phyloP scores from a whole-genome alignment of 2,329 filamentous ascomycete genomes.

The Clarireedia monteithiana region DNA sequence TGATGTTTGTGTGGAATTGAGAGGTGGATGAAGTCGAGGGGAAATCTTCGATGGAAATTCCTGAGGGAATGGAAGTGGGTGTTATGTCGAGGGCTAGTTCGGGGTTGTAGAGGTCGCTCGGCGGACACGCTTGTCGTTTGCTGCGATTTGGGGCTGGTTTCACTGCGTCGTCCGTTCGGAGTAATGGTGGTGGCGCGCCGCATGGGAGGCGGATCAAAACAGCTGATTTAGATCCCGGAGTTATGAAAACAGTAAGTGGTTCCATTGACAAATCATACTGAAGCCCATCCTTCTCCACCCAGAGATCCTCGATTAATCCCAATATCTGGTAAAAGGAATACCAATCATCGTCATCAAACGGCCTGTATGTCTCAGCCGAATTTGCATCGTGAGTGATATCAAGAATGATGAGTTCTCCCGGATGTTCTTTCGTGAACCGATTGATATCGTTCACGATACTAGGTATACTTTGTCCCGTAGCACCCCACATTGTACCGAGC shows the following conservation, averaged over 20 bases:
- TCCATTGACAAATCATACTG: slow-evolving; percentile 15
- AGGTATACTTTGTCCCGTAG: slow-evolving; percentile 11
- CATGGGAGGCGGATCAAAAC: slow-evolving; percentile 16
- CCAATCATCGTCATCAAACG: slow-evolving; percentile 11
- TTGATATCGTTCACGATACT: slow-evolving; percentile 20
- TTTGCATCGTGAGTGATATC: slow-evolving; percentile 20
- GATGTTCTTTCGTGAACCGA: slow-evolving; percentile 16
- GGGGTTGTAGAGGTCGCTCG: neutral
- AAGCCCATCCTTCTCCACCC: slow-evolving; percentile 4
- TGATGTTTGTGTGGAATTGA: neutral
- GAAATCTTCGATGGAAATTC: too few relatives aligned
- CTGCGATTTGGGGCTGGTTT: neutral
- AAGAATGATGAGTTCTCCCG: slow-evolving; percentile 21
- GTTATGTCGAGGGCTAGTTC: neutral
- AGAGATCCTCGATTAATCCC: slow-evolving; percentile 15
- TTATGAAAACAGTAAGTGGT: slow-evolving; percentile 17
- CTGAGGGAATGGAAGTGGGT: neutral
- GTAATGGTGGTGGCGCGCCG: slow-evolving; percentile 3
- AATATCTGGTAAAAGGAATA: slow-evolving; percentile 11
- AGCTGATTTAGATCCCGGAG: slow-evolving; percentile 15
- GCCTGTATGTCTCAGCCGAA: neutral
- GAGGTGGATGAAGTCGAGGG: neutral
- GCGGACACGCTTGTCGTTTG: neutral
- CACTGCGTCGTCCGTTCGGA: neutral
- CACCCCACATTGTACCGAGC: neutral